These are phyloP conservation scores for Nannizzia gypsea DNA, from an alignment of 2,329 filamentous ascomycete species.

Conservation along the genomic window DNA sequence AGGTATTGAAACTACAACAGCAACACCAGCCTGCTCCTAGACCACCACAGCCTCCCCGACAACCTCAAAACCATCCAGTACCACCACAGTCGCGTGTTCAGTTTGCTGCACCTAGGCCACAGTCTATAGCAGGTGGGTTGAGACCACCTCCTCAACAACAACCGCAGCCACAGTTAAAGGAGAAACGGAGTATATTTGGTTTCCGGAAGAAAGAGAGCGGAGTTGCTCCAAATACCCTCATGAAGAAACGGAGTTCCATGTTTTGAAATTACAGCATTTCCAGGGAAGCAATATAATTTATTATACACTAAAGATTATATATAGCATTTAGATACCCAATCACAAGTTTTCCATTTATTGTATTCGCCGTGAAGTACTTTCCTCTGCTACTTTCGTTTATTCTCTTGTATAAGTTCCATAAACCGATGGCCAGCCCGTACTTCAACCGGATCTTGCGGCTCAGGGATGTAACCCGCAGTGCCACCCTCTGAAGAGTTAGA, in stretches of 20 bases:
- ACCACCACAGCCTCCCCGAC: neutral
- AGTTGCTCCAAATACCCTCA: conserved; percentile 24
- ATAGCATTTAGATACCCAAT: neutral
- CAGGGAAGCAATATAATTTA: neutral
- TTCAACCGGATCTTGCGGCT: conserved; percentile 2
- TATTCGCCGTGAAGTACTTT: neutral
- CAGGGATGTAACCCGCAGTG: neutral
- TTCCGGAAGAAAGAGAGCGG: conserved; percentile 24
- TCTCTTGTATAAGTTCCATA: neutral
- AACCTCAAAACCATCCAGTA: neutral
- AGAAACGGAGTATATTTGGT: conserved; percentile 37
- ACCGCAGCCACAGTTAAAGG: conserved; percentile 21
- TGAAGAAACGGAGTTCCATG: conserved; percentile 38
- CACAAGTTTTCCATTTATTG: neutral
- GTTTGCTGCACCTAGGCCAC: neutral
- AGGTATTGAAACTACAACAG: neutral
- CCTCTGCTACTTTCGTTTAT: neutral
- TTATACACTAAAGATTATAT: conserved; percentile 2
- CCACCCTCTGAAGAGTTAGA: neutral
- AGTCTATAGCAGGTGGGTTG: neutral
- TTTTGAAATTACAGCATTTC: conserved; percentile 18
- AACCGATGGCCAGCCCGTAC: conserved; percentile 13
- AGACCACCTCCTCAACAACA: neutral
- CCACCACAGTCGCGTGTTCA: neutral
- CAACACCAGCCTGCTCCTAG: neutral